Conservation (phyloP, 2,329 filamentous ascomycete species). For the Fusarium oxysporum region DNA sequence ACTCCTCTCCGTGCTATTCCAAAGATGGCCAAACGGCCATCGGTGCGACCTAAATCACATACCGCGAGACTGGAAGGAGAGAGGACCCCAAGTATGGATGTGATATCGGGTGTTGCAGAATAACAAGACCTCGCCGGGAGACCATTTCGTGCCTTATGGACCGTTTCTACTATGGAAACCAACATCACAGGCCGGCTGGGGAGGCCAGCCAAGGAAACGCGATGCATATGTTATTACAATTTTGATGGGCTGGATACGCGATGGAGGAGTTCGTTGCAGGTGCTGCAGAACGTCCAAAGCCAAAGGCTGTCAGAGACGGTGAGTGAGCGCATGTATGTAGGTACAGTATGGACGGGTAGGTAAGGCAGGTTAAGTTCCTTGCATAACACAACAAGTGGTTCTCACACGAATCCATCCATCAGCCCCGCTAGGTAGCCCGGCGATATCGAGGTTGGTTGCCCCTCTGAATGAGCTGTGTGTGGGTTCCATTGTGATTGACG, state of each 20-base stretch:
- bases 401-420: constrained; percentile 1
- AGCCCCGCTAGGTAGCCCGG: constrained; percentile 15
- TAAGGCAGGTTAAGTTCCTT: constrained; percentile 34
- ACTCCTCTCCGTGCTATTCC: background rate
- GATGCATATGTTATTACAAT: background rate
- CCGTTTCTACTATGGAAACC: constrained; percentile 23
- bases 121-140: constrained; percentile 8
- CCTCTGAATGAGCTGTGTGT: constrained; percentile 10
- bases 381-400: constrained; percentile 24
- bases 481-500: constrained; percentile 8
- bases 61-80: constrained; percentile 39
- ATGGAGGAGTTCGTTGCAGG: constrained; percentile 4
- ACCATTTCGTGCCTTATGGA: constrained; percentile 5
- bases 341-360: constrained; percentile 28
- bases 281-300: constrained; percentile 1
- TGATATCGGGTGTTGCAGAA: constrained; percentile 24
- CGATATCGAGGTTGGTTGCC: constrained; percentile 25
- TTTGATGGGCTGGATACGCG: background rate
- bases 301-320: background rate
- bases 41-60: constrained; percentile 25
- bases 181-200: constrained; percentile 30
- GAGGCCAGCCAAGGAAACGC: constrained; percentile 17
- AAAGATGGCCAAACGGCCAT: constrained; percentile 19
- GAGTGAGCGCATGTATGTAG: background rate
- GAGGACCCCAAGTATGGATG: constrained; percentile 20